Base-by-base conservation (phyloP, 805 yeast species). In the Kazachstania kunashirensis region DNA sequence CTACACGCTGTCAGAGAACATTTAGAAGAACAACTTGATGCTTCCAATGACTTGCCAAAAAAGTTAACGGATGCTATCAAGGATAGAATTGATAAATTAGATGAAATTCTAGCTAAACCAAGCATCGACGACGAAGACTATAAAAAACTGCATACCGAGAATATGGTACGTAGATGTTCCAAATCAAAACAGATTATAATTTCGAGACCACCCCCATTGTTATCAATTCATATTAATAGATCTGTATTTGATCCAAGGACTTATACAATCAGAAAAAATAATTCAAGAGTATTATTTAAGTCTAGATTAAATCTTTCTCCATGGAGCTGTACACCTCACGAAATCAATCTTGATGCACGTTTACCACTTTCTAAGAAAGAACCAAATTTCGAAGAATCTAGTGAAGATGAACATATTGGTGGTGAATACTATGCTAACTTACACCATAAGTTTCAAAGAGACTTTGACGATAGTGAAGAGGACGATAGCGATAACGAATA, bases 211-310 rank as follows among this genome's bases (percentile, higher is more conserved):
- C 95, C 96, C 1, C 80, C 86, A 9, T 68, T 84, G 38, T 66
- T 89, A 31, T 75, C 89, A 37, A 71, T 89, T 30, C 97, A 92
- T 57, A 81, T 89, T 44, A 89, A 89, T 57, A 73, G 98, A 52
- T 84, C 95, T 2, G 96, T 84, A 11, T 89, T 86, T 58, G 96
- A 89, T 57, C 84, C 92, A 38, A 66, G 74, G 38, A 82, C 95
- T 0, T 92, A 83, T 42, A 74, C 73, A 67, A 81, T 85, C 19
- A 73, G 84, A 45, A 89, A 89, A 56, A 88, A 88, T 55, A 75
- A 83, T 34, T 80, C 95, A 5, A 72, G 75, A 35, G 89, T 89
- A n/a, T 59, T 72, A 9, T 86, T 86, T 63, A 89, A 94, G 3
- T 51, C 73, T 29, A 65, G 68, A 30, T 62, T 89, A 41, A 79